These are phyloP conservation scores for Cutaneotrichosporon cutaneum DNA, from an alignment of 1,284 basidiomycete species.

Conservation along the genomic window DNA sequence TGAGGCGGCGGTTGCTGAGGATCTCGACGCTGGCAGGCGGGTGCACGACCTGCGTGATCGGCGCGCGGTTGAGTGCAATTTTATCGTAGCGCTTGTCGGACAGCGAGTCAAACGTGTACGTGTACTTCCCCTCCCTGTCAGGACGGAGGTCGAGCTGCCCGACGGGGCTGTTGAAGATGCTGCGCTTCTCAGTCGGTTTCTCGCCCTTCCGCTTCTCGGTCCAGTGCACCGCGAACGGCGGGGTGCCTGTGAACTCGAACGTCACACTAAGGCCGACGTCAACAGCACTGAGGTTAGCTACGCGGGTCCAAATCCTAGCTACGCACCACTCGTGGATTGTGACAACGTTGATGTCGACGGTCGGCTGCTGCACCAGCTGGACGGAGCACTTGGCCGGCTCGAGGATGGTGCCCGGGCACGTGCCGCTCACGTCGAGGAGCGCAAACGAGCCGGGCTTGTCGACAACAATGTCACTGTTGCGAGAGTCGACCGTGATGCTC, in stretches of 20 bases:
- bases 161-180: conserved; percentile 66
- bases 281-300: conserved; percentile 59
- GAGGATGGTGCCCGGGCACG: conserved; percentile 74
- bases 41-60: conserved; percentile 81
- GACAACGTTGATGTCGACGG: conserved; percentile 80
- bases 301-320: too few species aligned
- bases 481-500: conserved; percentile 59
- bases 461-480: conserved; percentile 58
- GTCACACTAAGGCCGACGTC: conserved; percentile 88
- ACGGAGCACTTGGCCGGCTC: conserved; percentile 76
- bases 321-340: conserved; percentile 77
- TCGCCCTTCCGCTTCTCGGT: conserved; percentile 70
- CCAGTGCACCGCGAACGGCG: conserved; percentile 84
- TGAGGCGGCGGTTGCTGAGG: conserved; percentile 55
- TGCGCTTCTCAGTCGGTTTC: conserved; percentile 57
- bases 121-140: conserved; percentile 76
- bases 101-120: conserved; percentile 71
- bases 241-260: conserved; percentile 80
- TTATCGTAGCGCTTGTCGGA: conserved; percentile 82
- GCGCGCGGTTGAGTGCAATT: conserved; percentile 66
- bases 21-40: conserved; percentile 79
- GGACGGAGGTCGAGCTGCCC: conserved; percentile 85
- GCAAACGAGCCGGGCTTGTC: conserved; percentile 78
- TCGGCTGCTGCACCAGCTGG: conserved; percentile 70
- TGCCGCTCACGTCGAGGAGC: conserved; percentile 69